Base-by-base conservation (phyloP, 2,329 filamentous ascomycete species). In the Aspergillus pseudotamarii region DNA sequence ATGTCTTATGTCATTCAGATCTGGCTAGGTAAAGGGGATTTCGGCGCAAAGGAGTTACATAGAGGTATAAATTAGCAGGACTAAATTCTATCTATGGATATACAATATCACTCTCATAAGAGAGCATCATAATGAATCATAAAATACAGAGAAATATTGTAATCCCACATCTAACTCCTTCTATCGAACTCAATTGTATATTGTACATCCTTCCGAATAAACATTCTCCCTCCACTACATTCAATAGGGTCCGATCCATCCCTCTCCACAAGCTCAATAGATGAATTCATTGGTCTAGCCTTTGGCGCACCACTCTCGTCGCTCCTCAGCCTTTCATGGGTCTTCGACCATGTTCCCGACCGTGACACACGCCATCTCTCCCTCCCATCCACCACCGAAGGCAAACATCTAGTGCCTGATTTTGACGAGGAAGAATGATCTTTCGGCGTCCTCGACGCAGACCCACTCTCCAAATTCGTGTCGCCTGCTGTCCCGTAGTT, bases 401-500 rank as follows among this genome's bases (percentile, higher is more conserved):
- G 19, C 51, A 38, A 19, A 4, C 14, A 21, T 26, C 51, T 55
- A 8, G 54, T 59, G 12, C 56, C 63, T 10, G 68, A 69, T n/a
- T 55, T 58, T 26, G 59, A 62, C 36, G 68, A 70, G 1, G 67
- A 69, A 34, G 46, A 53, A 38, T 66, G 66, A 16, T 57, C 64
- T 46, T 68, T 71, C 21, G 63, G 56, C 14, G 67, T 68, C 56
- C 60, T 63, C 1, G 71, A 73, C 1, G 60, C 64, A 30, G 55
- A 51, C n/a, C 68, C 69, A 45, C 68, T 71, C 60, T 71, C 72
- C 23, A 76, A 59, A 19, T 67, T 73, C 5, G 71, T 70, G 51
- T 75, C 72, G 0, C 75, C 75, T 4, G 74, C 74, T 6, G 72
- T 76, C 5, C 75, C 75, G 43, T 77, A 78, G 38, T 75, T 74